Percentiles rank a stretch among this genome's conserved stretches.
These are phyloP conservation scores for Suhomyces vadensis DNA, from an alignment of 805 yeast species.

Conservation along the genomic window DNA sequence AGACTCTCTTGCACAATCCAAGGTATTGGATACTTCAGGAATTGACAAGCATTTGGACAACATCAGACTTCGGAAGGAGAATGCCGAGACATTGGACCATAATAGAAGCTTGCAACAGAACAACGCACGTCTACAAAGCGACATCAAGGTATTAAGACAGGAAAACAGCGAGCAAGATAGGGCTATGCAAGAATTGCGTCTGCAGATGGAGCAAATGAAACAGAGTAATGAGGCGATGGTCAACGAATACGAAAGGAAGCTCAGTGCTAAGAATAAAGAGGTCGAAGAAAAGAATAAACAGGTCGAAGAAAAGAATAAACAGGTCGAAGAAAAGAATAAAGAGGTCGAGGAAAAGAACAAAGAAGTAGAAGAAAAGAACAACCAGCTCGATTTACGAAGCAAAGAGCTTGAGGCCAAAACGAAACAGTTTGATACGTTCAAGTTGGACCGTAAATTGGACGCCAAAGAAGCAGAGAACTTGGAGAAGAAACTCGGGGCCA, in stretches of 20 bases:
- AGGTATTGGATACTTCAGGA: constrained; percentile 35
- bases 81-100: constrained; percentile 17
- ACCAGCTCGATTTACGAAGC: not conserved
- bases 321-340: not conserved
- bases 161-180: not conserved
- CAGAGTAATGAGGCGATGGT: too few relatives aligned
- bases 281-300: not conserved
- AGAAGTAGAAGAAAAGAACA: not conserved
- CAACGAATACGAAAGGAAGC: too few relatives aligned
- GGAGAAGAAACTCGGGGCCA: constrained; percentile 12
- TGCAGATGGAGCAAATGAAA: not conserved
- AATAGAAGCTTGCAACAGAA: not conserved
- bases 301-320: constrained; percentile 1
- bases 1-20: constrained; percentile 10
- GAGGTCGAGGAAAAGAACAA: too few relatives aligned
- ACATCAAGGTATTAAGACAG: not conserved
- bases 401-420: not conserved
- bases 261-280: not conserved
- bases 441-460: constrained; percentile 10
- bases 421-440: constrained; percentile 9
- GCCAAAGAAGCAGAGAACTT: constrained; percentile 14
- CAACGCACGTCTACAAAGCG: not conserved
- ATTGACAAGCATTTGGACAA: constrained; percentile 47
- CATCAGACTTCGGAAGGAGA: constrained; percentile 36
- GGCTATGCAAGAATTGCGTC: not conserved